These are phyloP conservation scores for Ilex paraguariensis DNA, from an alignment of 305 asterid genomes.

Conservation along the genomic window DNA sequence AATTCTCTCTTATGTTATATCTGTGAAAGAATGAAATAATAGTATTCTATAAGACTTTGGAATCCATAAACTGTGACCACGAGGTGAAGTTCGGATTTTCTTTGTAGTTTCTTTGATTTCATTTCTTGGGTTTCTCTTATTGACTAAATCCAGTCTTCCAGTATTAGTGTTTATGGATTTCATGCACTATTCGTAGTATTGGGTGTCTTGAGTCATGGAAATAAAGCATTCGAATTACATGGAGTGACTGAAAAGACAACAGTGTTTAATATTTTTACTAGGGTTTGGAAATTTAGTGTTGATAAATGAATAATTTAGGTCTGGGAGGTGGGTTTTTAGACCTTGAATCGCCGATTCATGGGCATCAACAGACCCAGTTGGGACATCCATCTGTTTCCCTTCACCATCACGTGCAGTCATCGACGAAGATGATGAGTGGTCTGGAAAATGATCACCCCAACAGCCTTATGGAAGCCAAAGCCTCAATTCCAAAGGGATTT, in stretches of 20 bases:
- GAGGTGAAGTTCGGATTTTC: too few relatives aligned
- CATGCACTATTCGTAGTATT: too few relatives aligned
- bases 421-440: slow-evolving; percentile 10
- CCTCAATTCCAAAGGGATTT: slow-evolving; percentile 12
- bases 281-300: background rate
- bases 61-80: too few relatives aligned
- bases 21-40: too few relatives aligned
- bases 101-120: too few relatives aligned
- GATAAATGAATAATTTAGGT: background rate
- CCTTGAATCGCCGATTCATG: background rate
- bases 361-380: slow-evolving; percentile 17
- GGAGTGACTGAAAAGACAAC: background rate
- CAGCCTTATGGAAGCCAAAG: slow-evolving; percentile 15
- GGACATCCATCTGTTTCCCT: slow-evolving; percentile 11
- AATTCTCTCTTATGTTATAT: too few relatives aligned
- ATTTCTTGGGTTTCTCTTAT: too few relatives aligned
- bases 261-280: too few relatives aligned
- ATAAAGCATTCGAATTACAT: background rate
- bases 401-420: slow-evolving; percentile 11
- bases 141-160: too few relatives aligned
- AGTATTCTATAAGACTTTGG: too few relatives aligned
- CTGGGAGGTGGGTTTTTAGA: slow-evolving; percentile 2
- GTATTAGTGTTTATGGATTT: too few relatives aligned
- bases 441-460: slow-evolving; percentile 11
- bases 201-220: background rate